Evolutionary conservation across 1,284 basidiomycete genomes (phyloP).

Genomic region (Anthracocystis setariae): DNA sequence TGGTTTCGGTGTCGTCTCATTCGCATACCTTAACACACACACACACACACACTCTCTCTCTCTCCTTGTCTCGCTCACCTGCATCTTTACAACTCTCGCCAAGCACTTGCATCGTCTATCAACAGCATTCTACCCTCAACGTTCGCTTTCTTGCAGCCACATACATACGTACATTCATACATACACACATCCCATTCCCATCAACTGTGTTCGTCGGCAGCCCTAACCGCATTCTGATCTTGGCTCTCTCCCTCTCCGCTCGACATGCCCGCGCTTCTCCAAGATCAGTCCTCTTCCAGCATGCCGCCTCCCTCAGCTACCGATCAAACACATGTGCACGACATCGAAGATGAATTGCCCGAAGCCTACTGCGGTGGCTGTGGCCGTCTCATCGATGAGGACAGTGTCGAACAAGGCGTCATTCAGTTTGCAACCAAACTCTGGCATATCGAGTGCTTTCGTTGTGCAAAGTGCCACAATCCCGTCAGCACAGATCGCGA

Average conservation of each 20-base stretch:
- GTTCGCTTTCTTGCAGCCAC: neutral
- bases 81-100: too few species aligned
- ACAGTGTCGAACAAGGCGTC: conserved; percentile 57
- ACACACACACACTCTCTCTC: too few species aligned
- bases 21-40: neutral
- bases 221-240: too few species aligned
- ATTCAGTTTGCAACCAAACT: conserved; percentile 62
- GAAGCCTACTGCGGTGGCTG: conserved; percentile 63
- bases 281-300: conserved; percentile 12
- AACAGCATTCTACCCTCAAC: neutral
- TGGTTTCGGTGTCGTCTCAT: conserved; percentile 9
- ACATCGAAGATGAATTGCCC: conserved; percentile 44
- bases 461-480: conserved; percentile 69
- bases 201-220: neutral
- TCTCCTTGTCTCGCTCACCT: too few species aligned
- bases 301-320: conserved; percentile 3
- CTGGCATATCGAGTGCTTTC: conserved; percentile 62
- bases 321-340: conserved; percentile 16
- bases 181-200: neutral
- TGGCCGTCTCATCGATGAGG: conserved; percentile 54
- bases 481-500: conserved; percentile 79
- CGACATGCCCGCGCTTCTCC: conserved; percentile 35
- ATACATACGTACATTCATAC: neutral
- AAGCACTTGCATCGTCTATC: neutral
- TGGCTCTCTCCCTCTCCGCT: too few species aligned